These are phyloP conservation scores for Stylosanthes scabra DNA, from an alignment of 331 rosid species.

Conservation along the genomic window DNA sequence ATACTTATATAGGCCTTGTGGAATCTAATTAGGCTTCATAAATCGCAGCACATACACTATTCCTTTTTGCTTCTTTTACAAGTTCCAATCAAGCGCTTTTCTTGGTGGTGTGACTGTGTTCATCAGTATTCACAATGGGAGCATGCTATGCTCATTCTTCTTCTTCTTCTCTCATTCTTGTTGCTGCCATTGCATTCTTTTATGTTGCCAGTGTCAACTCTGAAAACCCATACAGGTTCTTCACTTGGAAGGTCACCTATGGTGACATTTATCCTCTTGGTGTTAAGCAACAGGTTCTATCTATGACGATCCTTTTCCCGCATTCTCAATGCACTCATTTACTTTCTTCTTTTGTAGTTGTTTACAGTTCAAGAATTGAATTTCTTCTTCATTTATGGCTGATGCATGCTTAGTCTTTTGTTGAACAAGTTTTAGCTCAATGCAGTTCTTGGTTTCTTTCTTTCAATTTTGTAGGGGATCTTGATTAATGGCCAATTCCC, in stretches of 20 bases:
- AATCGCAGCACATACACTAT: too few species aligned
- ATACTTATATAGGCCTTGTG: too few species aligned
- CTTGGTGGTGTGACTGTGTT: neutral
- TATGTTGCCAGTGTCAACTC: conserved; percentile 43
- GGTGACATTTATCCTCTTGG: conserved; percentile 75
- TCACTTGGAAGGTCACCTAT: conserved; percentile 71
- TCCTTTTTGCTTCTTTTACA: neutral
- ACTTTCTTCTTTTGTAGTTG: neutral
- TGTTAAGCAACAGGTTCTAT: conserved; percentile 63
- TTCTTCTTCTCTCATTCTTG: conserved; percentile 38
- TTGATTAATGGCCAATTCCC: conserved; percentile 80
- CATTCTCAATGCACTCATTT: neutral
- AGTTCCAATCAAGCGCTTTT: neutral
- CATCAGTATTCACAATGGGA: conserved; percentile 25
- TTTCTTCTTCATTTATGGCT: conserved; percentile 8
- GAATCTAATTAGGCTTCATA: too few species aligned
- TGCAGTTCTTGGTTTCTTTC: conserved; percentile 23
- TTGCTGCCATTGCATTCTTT: conserved; percentile 36
- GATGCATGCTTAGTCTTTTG: neutral
- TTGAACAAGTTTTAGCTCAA: neutral
- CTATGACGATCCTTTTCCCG: neutral
- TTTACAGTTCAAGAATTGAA: neutral
- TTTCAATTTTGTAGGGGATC: conserved; percentile 62
- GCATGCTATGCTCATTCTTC: conserved; percentile 11
- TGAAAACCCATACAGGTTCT: conserved; percentile 68